phyloP scores from a whole-genome alignment of 2,329 filamentous ascomycete species.

The Microdochium paspali region DNA sequence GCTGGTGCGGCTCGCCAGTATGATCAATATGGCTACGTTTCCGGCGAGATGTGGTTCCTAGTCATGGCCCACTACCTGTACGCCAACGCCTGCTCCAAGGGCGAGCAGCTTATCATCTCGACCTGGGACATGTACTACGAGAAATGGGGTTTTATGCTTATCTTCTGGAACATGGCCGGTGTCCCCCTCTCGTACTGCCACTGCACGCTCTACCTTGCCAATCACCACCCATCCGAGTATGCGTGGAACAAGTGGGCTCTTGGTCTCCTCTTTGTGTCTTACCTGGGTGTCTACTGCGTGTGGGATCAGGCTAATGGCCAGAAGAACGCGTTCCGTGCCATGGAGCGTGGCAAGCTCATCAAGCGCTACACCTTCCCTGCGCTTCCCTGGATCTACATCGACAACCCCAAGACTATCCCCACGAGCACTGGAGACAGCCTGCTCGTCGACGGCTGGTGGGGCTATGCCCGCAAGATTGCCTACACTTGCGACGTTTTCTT shows the following conservation, averaged over 20 bases:
- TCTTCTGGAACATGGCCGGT: constrained; percentile 93
- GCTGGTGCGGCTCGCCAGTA: constrained; percentile 75
- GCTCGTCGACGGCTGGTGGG: constrained; percentile 80
- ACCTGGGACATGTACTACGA: constrained; percentile 97
- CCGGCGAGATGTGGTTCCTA: constrained; percentile 74
- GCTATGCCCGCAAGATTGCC: constrained; percentile 55
- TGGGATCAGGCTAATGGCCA: constrained; percentile 91
- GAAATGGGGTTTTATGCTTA: constrained; percentile 96
- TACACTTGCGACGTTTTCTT: constrained; percentile 41
- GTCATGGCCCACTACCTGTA: constrained; percentile 88
- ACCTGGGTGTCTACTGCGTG: constrained; percentile 79
- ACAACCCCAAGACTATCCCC: constrained; percentile 71
- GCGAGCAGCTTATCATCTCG: constrained; percentile 80
- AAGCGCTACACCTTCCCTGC: constrained; percentile 78
- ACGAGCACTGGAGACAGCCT: constrained; percentile 68
- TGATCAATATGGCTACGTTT: constrained; percentile 77
- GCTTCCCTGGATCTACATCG: constrained; percentile 76
- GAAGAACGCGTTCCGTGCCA: constrained; percentile 83
- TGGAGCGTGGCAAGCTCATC: constrained; percentile 62
- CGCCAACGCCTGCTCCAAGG: constrained; percentile 86
- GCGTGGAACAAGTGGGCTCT: constrained; percentile 65
- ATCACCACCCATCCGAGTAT: constrained; percentile 70
- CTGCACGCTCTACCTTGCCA: constrained; percentile 83
- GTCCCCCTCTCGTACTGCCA: constrained; percentile 90
- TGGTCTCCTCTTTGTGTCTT: constrained; percentile 54